phyloP scores from a whole-genome alignment of 345 rosid genomes.

The Acer campestre region DNA sequence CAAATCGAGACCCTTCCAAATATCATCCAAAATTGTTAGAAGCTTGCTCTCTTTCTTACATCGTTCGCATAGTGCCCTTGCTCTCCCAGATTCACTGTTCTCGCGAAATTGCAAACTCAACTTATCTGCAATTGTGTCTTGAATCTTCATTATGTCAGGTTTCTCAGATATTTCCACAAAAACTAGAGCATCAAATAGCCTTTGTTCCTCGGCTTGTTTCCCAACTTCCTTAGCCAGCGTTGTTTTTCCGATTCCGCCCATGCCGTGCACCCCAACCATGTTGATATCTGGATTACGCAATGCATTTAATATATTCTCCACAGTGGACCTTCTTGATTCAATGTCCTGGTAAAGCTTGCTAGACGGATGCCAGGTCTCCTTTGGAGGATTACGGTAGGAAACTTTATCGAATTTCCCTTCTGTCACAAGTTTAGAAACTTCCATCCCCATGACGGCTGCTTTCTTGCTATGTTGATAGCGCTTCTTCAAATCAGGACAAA shows the following conservation, averaged over 20 bases:
- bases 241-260: constrained; percentile 14
- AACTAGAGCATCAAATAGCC: constrained; percentile 18
- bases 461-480: constrained; percentile 20
- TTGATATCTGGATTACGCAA: neutral
- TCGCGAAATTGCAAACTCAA: constrained; percentile 13
- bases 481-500: constrained; percentile 5
- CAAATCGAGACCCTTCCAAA: constrained; percentile 30
- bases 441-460: neutral
- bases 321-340: neutral
- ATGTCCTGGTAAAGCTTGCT: too few species aligned
- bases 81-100: neutral
- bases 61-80: neutral
- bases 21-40: constrained; percentile 35
- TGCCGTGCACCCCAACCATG: neutral
- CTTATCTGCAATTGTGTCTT: constrained; percentile 19
- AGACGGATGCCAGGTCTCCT: neutral
- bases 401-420: neutral
- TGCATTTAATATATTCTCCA: neutral
- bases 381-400: neutral
- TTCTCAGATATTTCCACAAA: constrained; percentile 8
- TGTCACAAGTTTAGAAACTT: neutral
- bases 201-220: neutral
- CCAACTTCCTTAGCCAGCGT: constrained; percentile 14
- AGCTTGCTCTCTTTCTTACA: constrained; percentile 14
- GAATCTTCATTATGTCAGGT: constrained; percentile 19